Base-by-base conservation (phyloP, 1,139 yeast species). In the Zygoascus hellenicus region DNA sequence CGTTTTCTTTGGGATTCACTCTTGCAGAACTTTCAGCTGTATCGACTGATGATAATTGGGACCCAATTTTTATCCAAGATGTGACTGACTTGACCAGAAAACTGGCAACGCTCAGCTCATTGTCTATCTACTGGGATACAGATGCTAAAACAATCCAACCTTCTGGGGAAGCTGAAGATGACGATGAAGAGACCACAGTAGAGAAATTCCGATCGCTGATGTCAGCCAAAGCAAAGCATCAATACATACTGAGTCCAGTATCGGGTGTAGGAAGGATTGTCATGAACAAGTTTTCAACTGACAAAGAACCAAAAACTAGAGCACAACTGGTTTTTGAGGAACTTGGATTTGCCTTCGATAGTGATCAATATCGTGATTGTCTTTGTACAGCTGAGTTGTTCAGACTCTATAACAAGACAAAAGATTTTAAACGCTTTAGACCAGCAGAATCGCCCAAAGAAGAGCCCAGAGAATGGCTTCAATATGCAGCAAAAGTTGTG, bases 1-100 rank as follows among this genome's bases (percentile, higher is more conserved):
- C 97, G 1, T 87, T 87, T 56, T 75, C 97, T 0, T 68, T 90
- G 31, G 99, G 99, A 7, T 58, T 88, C 16, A 83, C 95, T 0
- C 73, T 94, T 48, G 77, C 79, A 43, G 97, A 94, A 64, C 72
- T 94, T 42, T 88, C 97, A 0, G 98, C 97, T 0, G 84, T 88
- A 0, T 87, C 97, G 0, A 83, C 97, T 0, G 92, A 90, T 64
- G 81, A 77, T 29, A 69, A 77, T 33, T 94, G 98, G 98, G 67
- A 74, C 16, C 95, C 96, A 1, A 82, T 84, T 22, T 92, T 92
- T 62, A 83, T 92, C 37, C 78, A 92, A 5, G 81, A 83, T 31
- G 74, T 87, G 2, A 80, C 81, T 34, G 65, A 73, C 10, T 71
- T 83, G 45, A 81, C 97, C 0, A 78, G 87, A 58, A 94, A 94